Conservation (phyloP, 768 basidiomycete species). For the Lepiota subincarnata region DNA sequence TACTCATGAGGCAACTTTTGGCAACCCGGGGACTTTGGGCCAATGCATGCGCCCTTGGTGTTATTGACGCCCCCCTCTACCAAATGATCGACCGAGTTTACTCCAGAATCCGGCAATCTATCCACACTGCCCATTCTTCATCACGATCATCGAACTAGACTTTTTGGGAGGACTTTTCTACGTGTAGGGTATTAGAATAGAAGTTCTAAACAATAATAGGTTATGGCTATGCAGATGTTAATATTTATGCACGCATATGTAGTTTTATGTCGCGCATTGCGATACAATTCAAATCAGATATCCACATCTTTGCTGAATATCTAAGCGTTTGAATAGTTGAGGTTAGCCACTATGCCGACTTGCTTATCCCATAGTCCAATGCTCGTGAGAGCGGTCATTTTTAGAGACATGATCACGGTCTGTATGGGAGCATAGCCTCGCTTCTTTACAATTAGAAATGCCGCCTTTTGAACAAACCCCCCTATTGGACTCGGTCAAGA, state of each 20-base stretch:
- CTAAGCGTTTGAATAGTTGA: background rate
- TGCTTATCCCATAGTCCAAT: background rate
- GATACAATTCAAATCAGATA: background rate
- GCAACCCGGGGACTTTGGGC: conserved; percentile 66
- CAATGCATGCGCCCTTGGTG: conserved; percentile 66
- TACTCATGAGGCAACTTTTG: conserved; percentile 35
- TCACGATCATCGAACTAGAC: background rate
- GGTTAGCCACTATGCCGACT: too few species aligned
- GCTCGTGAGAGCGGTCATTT: too few species aligned
- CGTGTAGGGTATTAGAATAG: conserved; percentile 1
- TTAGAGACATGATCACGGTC: too few species aligned
- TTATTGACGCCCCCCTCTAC: conserved; percentile 62
- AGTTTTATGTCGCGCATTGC: background rate
- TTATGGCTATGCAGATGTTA: conserved; percentile 4
- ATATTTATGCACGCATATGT: background rate
- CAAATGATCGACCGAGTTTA: conserved; percentile 56
- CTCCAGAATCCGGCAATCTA: conserved; percentile 40
- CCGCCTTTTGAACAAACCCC: too few species aligned
- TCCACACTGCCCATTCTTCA: conserved; percentile 19
- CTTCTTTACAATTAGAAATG: too few species aligned
- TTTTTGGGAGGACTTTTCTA: background rate
- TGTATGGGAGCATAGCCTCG: too few species aligned
- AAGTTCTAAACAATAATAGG: conserved; percentile 1
- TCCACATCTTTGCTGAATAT: too few species aligned
- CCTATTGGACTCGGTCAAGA: too few species aligned